These are phyloP conservation scores for Lactuca sativa DNA, from an alignment of 129 eudicot species.

Conservation along the genomic window DNA sequence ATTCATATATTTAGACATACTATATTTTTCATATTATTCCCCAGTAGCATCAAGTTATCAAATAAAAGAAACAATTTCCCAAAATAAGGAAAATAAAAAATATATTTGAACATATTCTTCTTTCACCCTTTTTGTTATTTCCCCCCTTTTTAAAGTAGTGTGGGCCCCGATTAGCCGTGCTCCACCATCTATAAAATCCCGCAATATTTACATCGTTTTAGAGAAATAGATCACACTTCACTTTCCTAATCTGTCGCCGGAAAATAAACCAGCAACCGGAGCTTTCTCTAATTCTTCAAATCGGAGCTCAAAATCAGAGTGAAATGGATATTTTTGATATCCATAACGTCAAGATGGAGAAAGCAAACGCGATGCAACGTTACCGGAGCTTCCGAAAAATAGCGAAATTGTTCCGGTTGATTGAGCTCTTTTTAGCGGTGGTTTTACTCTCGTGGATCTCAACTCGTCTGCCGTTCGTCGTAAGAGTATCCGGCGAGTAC, in stretches of 20 bases:
- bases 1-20: background rate
- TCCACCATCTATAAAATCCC: constrained; percentile 33
- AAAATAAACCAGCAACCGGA: constrained; percentile 10
- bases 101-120: constrained; percentile 32
- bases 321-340: constrained; percentile 48
- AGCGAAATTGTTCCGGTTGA: constrained; percentile 52
- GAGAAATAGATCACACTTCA: background rate
- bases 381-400: constrained; percentile 39
- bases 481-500: constrained; percentile 51
- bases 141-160: constrained; percentile 32
- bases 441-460: constrained; percentile 60
- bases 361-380: constrained; percentile 39
- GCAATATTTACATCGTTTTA: constrained; percentile 8
- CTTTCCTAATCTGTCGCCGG: constrained; percentile 21
- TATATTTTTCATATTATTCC: background rate
- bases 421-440: constrained; percentile 42
- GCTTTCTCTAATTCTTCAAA: background rate
- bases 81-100: background rate
- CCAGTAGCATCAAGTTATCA: background rate
- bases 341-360: constrained; percentile 42
- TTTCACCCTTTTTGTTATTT: constrained; percentile 8
- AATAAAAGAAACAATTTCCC: background rate
- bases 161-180: constrained; percentile 29
- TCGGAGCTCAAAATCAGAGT: background rate
- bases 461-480: constrained; percentile 60